These are phyloP conservation scores for Erysimum pusillum DNA, from an alignment of 441 rosid genomes.

Conservation along the genomic window DNA sequence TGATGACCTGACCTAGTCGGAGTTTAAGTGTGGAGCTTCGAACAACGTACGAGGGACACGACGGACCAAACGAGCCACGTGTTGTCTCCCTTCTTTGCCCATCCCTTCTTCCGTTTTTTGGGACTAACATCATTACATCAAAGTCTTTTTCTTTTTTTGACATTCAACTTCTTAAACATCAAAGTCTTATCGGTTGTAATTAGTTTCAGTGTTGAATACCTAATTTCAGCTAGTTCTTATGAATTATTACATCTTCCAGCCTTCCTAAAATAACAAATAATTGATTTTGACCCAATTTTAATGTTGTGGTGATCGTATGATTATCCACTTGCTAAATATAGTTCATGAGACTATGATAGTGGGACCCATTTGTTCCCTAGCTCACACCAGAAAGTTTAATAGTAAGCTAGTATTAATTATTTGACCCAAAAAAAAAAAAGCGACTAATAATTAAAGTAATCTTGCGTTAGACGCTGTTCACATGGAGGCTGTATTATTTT, in stretches of 20 bases:
- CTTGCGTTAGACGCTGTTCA: slow-evolving; percentile 33
- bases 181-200: slow-evolving; percentile 4
- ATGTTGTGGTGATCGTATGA: background rate
- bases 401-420: background rate
- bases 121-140: background rate
- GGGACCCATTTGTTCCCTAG: slow-evolving; percentile 42
- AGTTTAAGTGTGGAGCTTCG: slow-evolving; percentile 28
- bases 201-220: background rate
- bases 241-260: slow-evolving; percentile 4
- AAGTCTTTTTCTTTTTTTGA: too few relatives aligned
- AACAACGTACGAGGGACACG: slow-evolving; percentile 50
- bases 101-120: slow-evolving; percentile 6
- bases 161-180: too few relatives aligned
- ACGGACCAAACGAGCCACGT: slow-evolving; percentile 37
- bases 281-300: background rate
- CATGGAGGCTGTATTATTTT: slow-evolving; percentile 7
- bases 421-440: background rate
- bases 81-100: background rate
- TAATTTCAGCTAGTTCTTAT: slow-evolving; percentile 17
- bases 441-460: slow-evolving; percentile 16
- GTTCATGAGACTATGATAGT: slow-evolving; percentile 15
- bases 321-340: slow-evolving; percentile 28
- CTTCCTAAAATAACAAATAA: background rate
- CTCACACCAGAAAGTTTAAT: slow-evolving; percentile 12
- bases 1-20: background rate